Evolutionary conservation across 2,329 filamentous ascomycete genomes (phyloP), one percentile per base, ranked within the genome.

Genomic region (Curvularia lunata): DNA sequence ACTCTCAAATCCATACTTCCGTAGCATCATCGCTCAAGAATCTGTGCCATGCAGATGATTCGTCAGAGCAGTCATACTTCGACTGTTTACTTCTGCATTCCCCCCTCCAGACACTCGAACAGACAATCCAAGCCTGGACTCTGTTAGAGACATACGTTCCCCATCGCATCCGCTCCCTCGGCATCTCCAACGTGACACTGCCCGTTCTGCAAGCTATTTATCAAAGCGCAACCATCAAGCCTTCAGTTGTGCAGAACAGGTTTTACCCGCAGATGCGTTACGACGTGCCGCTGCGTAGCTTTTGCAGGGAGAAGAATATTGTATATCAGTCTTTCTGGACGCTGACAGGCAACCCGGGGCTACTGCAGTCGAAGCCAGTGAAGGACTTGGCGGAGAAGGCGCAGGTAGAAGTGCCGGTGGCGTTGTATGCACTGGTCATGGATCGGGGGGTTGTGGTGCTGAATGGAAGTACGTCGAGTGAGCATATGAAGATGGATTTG

Each of bases 141-240:
- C 77, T 85, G 0, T 80, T 94, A 13, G 85, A 90, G 69, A 78
- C 81, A 3, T 91, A 88, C 68, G 86, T 91, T 1, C 89, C 90
- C 0, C 71, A 82, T 64, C 75, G 74, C 42, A 86, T 93, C 61
- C 86, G 86, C 40, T 81, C 85, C 28, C 80, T 95, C 7, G 91
- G 91, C 40, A 88, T 95, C 54, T 92, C 89, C 52, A 95, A 95
- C 74, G 84, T 85, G n/a, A 79, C 81, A n/a, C 76, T 89, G 1
- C 72, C 80, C 0, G 75, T 85, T 1, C 80, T 95, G 0, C 72
- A 82, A 51, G 75, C 77, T 4, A 76, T 92, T 1, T 80, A 82
- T 57, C 69, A 79, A 3, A 67, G 77, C 18, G 78, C 80, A 3
- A 76, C 66, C 0, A 70, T 86, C 64, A 84, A 83, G 62, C 86